These are phyloP conservation scores for Sanghuangporus sanghuang DNA, from an alignment of 1,284 basidiomycete species.

Conservation along the genomic window DNA sequence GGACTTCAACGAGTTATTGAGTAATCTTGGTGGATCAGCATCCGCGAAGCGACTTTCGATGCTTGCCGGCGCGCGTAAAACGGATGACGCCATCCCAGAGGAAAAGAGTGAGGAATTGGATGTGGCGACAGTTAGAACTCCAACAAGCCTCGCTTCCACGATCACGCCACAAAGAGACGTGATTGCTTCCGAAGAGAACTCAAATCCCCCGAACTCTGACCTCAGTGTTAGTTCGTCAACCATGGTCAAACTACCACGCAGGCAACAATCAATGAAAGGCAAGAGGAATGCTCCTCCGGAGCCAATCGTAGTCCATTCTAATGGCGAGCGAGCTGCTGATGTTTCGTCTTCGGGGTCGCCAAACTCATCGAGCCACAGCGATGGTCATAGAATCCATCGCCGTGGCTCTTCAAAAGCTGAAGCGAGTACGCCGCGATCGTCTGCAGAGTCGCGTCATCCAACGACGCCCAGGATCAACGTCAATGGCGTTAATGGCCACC, in stretches of 20 bases:
- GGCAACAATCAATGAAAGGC: not conserved
- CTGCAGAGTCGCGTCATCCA: constrained; percentile 5
- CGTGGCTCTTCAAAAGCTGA: constrained; percentile 5
- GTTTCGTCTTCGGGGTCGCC: not conserved
- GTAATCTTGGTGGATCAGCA: constrained; percentile 43
- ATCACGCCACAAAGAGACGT: constrained; percentile 19
- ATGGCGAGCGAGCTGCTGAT: not conserved
- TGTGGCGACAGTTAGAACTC: constrained; percentile 30
- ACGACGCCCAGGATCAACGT: constrained; percentile 4
- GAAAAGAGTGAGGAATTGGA: constrained; percentile 22
- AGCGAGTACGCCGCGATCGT: constrained; percentile 8
- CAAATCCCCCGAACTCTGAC: not conserved
- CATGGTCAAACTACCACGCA: not conserved
- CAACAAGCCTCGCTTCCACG: constrained; percentile 24
- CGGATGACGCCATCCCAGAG: constrained; percentile 27
- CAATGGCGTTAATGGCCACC: not conserved
- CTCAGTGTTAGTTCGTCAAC: not conserved
- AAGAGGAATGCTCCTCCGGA: constrained; percentile 6
- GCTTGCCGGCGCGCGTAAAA: constrained; percentile 16
- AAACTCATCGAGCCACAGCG: not conserved
- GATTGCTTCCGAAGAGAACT: constrained; percentile 7
- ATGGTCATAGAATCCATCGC: not conserved
- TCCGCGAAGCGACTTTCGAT: constrained; percentile 40
- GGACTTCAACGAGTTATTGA: constrained; percentile 73
- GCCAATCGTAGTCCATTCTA: not conserved